These are phyloP conservation scores for Colletotrichum agaves DNA, from an alignment of 2,329 filamentous ascomycete genomes.

Conservation along the genomic window DNA sequence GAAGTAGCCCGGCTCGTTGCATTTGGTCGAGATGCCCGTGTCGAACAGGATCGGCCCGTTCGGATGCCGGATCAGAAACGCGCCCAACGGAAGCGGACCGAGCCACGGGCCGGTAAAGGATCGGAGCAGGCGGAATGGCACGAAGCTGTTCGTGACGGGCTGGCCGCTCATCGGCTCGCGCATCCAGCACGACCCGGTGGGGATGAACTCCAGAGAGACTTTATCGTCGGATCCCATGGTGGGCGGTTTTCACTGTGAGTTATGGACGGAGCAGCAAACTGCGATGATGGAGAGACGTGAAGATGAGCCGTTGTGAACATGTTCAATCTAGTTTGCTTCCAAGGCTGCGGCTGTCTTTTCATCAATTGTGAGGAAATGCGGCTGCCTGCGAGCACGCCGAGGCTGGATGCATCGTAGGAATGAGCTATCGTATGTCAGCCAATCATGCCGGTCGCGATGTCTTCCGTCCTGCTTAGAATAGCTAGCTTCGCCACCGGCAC, in stretches of 20 bases:
- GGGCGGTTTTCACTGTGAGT: background rate
- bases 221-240: conserved; percentile 6
- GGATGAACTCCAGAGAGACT: conserved; percentile 37
- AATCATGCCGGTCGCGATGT: conserved; percentile 13
- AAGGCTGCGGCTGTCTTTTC: background rate
- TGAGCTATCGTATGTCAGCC: conserved; percentile 25
- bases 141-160: conserved; percentile 37
- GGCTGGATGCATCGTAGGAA: background rate
- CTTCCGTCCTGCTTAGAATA: conserved; percentile 7
- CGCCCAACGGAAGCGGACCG: conserved; percentile 39
- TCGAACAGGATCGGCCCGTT: conserved; percentile 41
- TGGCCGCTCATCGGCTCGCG: conserved; percentile 36
- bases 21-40: conserved; percentile 40
- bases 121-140: conserved; percentile 39
- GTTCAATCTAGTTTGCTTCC: background rate
- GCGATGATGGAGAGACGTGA: background rate
- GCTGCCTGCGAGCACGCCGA: conserved; percentile 2
- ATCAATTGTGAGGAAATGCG: background rate
- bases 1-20: conserved; percentile 39
- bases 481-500: conserved; percentile 22
- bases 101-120: conserved; percentile 40
- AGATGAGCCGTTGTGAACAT: background rate
- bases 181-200: conserved; percentile 40
- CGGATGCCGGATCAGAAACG: conserved; percentile 40
- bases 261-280: too few relatives aligned